Conservation (phyloP, 2,329 filamentous ascomycete species). For the Rachicladosporium sp. region DNA sequence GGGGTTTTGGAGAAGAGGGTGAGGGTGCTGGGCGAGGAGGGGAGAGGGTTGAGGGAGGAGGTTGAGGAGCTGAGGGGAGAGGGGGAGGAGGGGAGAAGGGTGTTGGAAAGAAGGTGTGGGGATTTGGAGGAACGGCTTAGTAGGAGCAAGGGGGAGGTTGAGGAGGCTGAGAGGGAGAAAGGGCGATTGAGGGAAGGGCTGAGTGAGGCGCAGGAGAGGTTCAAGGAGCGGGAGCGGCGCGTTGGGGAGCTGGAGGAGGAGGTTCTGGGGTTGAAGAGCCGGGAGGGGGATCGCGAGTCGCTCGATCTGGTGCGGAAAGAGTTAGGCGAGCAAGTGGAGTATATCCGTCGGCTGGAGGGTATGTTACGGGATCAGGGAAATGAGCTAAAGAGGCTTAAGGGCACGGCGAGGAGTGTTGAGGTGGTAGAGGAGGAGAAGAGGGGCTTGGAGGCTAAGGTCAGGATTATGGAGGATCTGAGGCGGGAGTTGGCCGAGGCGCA, state of each 20-base stretch:
- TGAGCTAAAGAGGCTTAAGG: conserved; percentile 72
- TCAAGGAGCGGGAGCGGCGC: conserved; percentile 49
- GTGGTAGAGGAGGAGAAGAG: conserved; percentile 93
- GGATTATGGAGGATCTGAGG: conserved; percentile 61
- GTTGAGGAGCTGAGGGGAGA: conserved; percentile 70
- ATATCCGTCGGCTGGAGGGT: conserved; percentile 73
- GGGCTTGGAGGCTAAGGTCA: conserved; percentile 62
- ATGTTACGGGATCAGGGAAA: conserved; percentile 65
- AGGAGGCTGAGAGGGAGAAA: conserved; percentile 36
- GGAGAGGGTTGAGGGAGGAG: conserved; percentile 65
- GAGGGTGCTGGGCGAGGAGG: conserved; percentile 52
- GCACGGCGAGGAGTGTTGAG: conserved; percentile 75
- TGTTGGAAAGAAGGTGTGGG: conserved; percentile 24
- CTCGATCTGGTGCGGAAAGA: conserved; percentile 76
- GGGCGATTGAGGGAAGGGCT: conserved; percentile 46
- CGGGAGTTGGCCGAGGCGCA: conserved; percentile 66
- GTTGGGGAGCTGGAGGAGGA: conserved; percentile 70
- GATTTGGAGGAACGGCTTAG: conserved; percentile 42
- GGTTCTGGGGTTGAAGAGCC: conserved; percentile 69
- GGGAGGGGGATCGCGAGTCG: conserved; percentile 76
- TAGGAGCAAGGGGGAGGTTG: no score
- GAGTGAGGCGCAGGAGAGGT: conserved; percentile 45
- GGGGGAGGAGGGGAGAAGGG: conserved; percentile 4
- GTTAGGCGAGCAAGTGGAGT: conserved; percentile 79
- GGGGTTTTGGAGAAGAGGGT: conserved; percentile 43